These are phyloP conservation scores for Tagetes erecta DNA, from an alignment of 129 eudicot species.

Conservation along the genomic window DNA sequence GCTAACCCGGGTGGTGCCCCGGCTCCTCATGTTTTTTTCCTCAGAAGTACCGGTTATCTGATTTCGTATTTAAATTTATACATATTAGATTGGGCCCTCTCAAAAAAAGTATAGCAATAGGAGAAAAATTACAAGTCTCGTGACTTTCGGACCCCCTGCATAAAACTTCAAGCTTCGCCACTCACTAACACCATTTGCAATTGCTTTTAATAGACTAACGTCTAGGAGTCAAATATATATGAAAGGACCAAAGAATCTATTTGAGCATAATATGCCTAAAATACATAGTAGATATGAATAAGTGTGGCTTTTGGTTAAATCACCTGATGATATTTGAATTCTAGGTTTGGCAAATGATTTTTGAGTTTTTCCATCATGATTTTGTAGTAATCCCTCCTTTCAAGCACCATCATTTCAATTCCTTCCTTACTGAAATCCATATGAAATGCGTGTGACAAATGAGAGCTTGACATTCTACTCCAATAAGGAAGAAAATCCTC, in stretches of 20 bases:
- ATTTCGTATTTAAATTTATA: too few relatives aligned
- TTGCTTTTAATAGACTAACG: conserved; percentile 1
- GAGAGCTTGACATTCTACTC: conserved; percentile 44
- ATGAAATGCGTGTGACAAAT: conserved; percentile 49
- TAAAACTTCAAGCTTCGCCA: not conserved
- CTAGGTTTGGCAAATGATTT: conserved; percentile 50
- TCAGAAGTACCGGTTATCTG: too few relatives aligned
- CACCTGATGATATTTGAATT: conserved; percentile 72
- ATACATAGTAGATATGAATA: conserved; percentile 7
- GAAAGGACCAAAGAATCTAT: not conserved
- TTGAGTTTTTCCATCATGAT: conserved; percentile 65
- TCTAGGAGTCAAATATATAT: not conserved
- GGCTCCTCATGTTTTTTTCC: too few relatives aligned
- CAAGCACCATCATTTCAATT: conserved; percentile 49
- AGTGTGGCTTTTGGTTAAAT: conserved; percentile 13
- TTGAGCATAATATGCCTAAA: not conserved
- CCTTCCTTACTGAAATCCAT: conserved; percentile 63
- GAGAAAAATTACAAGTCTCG: too few relatives aligned
- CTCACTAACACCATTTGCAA: not conserved
- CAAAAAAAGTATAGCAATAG: too few relatives aligned
- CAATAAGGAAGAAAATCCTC: conserved; percentile 78
- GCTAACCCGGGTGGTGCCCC: too few relatives aligned
- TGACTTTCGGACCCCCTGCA: too few relatives aligned
- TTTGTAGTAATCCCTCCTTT: conserved; percentile 67
- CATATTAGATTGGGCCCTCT: too few relatives aligned